Evolutionary conservation across 2,329 filamentous ascomycete species (phyloP).

Genomic region (Claviceps sp.): DNA sequence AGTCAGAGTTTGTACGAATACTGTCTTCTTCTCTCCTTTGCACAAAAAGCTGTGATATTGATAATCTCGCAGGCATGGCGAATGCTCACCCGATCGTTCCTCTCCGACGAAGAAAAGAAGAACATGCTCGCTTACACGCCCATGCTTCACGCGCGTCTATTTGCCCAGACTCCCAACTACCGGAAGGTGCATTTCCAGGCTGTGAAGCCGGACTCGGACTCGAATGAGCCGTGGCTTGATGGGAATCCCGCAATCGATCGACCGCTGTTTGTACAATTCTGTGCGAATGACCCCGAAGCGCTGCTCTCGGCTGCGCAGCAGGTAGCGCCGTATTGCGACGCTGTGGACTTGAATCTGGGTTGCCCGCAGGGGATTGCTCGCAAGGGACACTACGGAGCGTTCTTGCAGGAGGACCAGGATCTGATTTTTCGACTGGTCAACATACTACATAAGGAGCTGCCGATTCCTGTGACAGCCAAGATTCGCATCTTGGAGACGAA

Average conservation of each 20-base stretch:
- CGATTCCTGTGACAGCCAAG: slow-evolving; percentile 85
- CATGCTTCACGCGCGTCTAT: slow-evolving; percentile 91
- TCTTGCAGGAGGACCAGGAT: slow-evolving; percentile 84
- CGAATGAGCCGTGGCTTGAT: slow-evolving; percentile 51
- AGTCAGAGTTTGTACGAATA: slow-evolving; percentile 78
- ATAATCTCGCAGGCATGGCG: slow-evolving; percentile 67
- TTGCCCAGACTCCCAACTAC: slow-evolving; percentile 62
- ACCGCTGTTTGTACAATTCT: slow-evolving; percentile 93
- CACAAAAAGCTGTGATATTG: background rate
- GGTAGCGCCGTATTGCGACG: slow-evolving; percentile 81
- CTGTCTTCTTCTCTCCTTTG: slow-evolving; percentile 7
- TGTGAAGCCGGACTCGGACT: slow-evolving; percentile 20
- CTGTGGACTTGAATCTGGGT: slow-evolving; percentile 87
- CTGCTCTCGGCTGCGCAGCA: slow-evolving; percentile 65
- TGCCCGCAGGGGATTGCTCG: slow-evolving; percentile 93
- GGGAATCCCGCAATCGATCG: slow-evolving; percentile 76
- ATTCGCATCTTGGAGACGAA: slow-evolving; percentile 79
- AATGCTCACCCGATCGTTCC: slow-evolving; percentile 86
- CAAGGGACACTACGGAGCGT: slow-evolving; percentile 84
- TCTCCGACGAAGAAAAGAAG: slow-evolving; percentile 49
- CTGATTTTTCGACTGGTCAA: slow-evolving; percentile 73
- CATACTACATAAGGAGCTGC: slow-evolving; percentile 63
- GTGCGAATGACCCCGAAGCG: slow-evolving; percentile 72
- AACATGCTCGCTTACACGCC: slow-evolving; percentile 79
- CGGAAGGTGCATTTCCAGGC: slow-evolving; percentile 73